Base-by-base conservation (phyloP, 441 rosid genomes). In the Eruca vesicaria region DNA sequence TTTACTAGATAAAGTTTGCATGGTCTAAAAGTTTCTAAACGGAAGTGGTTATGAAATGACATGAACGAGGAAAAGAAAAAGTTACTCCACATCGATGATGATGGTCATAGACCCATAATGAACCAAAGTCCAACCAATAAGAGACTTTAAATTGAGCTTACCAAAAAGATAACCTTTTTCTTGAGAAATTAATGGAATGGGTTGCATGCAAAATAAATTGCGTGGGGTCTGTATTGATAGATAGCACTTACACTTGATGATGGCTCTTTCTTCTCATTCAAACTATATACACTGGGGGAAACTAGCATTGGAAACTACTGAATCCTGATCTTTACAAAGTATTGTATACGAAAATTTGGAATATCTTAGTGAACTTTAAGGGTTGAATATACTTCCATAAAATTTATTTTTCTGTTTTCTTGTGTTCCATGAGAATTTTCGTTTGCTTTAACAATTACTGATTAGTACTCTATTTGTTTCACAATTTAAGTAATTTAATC, bases 61-160 rank as follows among this genome's bases (percentile, higher is more conserved):
- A 72, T 63, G 14, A 41, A 19, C 43, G 6, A 9, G 19, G 29
- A 15, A 63, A 63, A 33, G 43, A 33, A 45, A 55, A 32, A 48
- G 36, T 50, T 55, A 38, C 16, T 72, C 63, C 53, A 23, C 63
- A 63, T 63, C 38, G 63, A 52, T 73, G 14, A 65, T 56, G 58
- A 73, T 64, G 15, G 45, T 12, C 20, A 45, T 50, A 9, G 56
- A 50, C 56, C 56, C 56, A 50, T 32, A 66, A 45, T 45, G 67
- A 66, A 74, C 23, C 19, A 65, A 59, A 59, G 67, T 48, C 21
- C 15, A 73, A 66, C 78, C 78, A 74, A 67, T 74, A 35, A 31
- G 62, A 74, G 73, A 74, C 73, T 59, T 74, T 60, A 67, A 33
- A 74, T 67, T 67, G 78, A 59, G 62, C 67, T 74, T 66, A 66